These are phyloP conservation scores for Antrodiella citrinella DNA, from an alignment of 768 basidiomycete species.

Conservation along the genomic window DNA sequence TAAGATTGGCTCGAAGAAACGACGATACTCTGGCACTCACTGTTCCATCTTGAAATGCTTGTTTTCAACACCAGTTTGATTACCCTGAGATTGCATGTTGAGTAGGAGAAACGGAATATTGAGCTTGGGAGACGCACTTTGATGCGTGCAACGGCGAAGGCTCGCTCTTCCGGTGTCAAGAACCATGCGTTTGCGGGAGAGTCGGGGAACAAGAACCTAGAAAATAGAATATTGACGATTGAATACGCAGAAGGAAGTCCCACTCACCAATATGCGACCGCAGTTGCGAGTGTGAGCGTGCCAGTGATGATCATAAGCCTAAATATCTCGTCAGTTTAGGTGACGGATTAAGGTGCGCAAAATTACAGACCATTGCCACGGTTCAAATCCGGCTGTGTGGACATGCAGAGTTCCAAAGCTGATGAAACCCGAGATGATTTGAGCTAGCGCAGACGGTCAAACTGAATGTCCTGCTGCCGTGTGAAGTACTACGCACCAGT, in stretches of 20 bases:
- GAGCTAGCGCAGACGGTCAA: constrained; percentile 31
- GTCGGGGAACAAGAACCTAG: constrained; percentile 63
- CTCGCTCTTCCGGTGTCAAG: constrained; percentile 55
- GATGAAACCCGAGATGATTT: constrained; percentile 63
- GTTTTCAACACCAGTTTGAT: constrained; percentile 79
- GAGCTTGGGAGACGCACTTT: constrained; percentile 31
- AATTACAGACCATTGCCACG: constrained; percentile 59
- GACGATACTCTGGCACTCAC: constrained; percentile 32
- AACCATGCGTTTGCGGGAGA: constrained; percentile 73
- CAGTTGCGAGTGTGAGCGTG: constrained; percentile 42
- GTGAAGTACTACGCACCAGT: constrained; percentile 34
- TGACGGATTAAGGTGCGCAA: too few relatives aligned
- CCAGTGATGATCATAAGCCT: constrained; percentile 72
- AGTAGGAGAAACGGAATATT: background rate
- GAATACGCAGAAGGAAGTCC: too few relatives aligned
- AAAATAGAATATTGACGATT: background rate
- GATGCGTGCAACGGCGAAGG: constrained; percentile 54
- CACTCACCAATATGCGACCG: constrained; percentile 49
- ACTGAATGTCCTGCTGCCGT: background rate
- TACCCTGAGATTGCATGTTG: constrained; percentile 45
- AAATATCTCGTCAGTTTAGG: background rate
- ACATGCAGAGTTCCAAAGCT: constrained; percentile 64
- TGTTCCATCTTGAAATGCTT: constrained; percentile 77
- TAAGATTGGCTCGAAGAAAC: background rate
- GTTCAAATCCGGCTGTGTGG: constrained; percentile 44